Conservation (phyloP, 257 asterid species). For the Verbena officinalis region DNA sequence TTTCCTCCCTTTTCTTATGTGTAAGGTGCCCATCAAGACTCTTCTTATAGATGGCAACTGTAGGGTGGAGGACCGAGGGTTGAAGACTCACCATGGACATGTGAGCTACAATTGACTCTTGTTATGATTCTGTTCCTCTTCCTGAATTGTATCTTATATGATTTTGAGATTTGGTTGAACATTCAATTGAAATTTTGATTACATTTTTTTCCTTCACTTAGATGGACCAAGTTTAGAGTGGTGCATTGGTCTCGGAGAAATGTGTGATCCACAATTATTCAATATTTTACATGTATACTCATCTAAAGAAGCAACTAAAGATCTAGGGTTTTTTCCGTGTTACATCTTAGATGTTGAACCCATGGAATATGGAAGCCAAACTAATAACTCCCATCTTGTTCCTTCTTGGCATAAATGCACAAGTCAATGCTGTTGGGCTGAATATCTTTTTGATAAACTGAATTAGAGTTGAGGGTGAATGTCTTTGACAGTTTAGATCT, state of each 20-base stretch:
- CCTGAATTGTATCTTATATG: conserved; percentile 17
- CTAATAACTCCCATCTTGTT: background rate
- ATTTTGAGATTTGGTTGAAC: conserved; percentile 21
- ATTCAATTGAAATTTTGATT: conserved; percentile 10
- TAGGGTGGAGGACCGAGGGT: conserved; percentile 96
- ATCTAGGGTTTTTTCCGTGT: background rate
- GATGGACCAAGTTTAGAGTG: conserved; percentile 16
- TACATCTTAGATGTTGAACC: conserved; percentile 5
- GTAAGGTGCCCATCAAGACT: conserved; percentile 91
- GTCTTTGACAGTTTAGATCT: conserved; percentile 20
- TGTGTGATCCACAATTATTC: conserved; percentile 9
- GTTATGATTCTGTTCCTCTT: conserved; percentile 13
- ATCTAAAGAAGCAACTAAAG: conserved; percentile 2
- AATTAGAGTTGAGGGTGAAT: conserved; percentile 23
- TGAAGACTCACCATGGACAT: conserved; percentile 99
- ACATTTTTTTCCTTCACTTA: conserved; percentile 18
- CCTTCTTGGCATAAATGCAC: conserved; percentile 9
- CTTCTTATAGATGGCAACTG: conserved; percentile 93
- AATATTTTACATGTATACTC: no score
- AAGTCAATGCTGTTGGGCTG: conserved; percentile 13
- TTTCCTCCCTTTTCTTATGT: conserved; percentile 24
- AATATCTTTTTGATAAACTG: background rate
- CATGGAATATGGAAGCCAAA: background rate
- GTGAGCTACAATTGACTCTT: conserved; percentile 50
- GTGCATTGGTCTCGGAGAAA: conserved; percentile 1